Evolutionary conservation across 106 monocot genomes (phyloP).

Genomic region (Dendrobium officinale): DNA sequence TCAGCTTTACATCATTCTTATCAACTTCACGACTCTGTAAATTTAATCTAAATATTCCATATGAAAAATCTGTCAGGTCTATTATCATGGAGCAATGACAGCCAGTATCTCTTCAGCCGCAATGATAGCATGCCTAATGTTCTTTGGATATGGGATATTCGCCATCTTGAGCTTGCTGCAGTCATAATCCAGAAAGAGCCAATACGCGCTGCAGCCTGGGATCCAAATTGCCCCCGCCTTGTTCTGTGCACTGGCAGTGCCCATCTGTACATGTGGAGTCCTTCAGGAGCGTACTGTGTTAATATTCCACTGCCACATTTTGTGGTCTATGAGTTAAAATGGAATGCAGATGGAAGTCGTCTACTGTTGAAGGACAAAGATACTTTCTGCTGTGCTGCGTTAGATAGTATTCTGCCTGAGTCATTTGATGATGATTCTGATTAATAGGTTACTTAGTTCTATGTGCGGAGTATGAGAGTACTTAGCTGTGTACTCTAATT

Average conservation of each 20-base stretch:
- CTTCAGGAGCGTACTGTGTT: constrained; percentile 66
- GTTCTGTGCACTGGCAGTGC: constrained; percentile 79
- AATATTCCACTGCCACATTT: constrained; percentile 67
- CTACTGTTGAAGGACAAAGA: constrained; percentile 85
- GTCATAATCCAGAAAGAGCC: constrained; percentile 85
- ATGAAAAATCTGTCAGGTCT: constrained; percentile 41
- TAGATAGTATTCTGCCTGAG: constrained; percentile 29
- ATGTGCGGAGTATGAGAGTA: too few relatives aligned
- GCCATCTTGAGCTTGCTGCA: constrained; percentile 67
- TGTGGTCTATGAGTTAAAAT: constrained; percentile 53
- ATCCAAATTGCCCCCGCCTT: constrained; percentile 52
- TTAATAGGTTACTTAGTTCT: background rate
- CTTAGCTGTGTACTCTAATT: too few relatives aligned
- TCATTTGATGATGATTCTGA: constrained; percentile 43
- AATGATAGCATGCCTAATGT: constrained; percentile 89
- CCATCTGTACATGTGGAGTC: constrained; percentile 86
- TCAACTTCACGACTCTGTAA: background rate
- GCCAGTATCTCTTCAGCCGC: constrained; percentile 77
- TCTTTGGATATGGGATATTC: constrained; percentile 96
- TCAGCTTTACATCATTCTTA: background rate
- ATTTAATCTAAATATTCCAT: background rate
- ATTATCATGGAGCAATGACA: constrained; percentile 87
- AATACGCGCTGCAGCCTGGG: constrained; percentile 79
- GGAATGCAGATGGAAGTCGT: constrained; percentile 81
- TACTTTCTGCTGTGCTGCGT: constrained; percentile 72